phyloP scores from a whole-genome alignment of 1,284 basidiomycete genomes.

The Austroboletus niveus region DNA sequence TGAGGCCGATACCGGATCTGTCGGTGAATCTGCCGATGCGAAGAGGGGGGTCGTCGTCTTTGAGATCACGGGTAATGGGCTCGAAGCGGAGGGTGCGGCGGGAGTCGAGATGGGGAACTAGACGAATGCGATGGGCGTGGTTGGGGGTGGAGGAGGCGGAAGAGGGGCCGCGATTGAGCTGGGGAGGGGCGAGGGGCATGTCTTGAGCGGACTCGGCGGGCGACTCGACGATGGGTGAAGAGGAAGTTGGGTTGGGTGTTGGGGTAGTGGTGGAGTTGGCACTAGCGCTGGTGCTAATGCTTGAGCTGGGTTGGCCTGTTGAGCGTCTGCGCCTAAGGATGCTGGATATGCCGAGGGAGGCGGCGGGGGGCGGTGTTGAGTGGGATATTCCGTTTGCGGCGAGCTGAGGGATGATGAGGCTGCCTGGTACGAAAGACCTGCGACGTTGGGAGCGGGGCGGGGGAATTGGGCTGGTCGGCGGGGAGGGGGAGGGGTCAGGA shows the following conservation, averaged over 20 bases:
- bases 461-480: conserved; percentile 20
- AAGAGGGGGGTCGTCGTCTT: conserved; percentile 64
- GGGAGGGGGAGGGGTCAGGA: conserved; percentile 18
- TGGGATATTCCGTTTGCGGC: conserved; percentile 19
- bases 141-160: conserved; percentile 19
- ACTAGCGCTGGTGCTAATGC: background rate
- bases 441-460: conserved; percentile 19
- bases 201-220: conserved; percentile 3
- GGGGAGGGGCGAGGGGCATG: conserved; percentile 27
- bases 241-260: conserved; percentile 20
- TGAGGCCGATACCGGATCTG: conserved; percentile 64
- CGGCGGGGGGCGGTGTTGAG: conserved; percentile 15
- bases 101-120: conserved; percentile 93
- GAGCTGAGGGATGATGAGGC: conserved; percentile 25
- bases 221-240: conserved; percentile 11
- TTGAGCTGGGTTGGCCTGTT: conserved; percentile 34
- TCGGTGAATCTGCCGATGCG: conserved; percentile 94
- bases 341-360: conserved; percentile 39
- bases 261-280: background rate
- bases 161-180: conserved; percentile 23
- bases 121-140: conserved; percentile 62
- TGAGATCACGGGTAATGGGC: conserved; percentile 84
- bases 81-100: conserved; percentile 91
- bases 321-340: conserved; percentile 53
- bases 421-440: conserved; percentile 24